Conservation (phyloP, 2,329 filamentous ascomycete species). For the Clarireedia paspali region DNA sequence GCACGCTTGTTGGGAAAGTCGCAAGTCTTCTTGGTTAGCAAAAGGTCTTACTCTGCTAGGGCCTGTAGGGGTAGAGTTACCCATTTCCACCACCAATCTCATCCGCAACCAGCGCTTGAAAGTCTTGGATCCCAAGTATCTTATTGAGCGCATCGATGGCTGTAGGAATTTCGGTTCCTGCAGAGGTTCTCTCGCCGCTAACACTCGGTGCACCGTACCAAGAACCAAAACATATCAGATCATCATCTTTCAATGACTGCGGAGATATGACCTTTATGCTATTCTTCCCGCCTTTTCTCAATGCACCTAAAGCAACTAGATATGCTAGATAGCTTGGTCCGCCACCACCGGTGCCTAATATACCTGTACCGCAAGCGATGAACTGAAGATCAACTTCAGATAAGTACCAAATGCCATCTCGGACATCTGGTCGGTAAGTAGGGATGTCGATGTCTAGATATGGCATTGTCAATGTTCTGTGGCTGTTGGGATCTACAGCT, state of each 20-base stretch:
- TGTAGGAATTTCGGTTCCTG: constrained; percentile 39
- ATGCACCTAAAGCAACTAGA: constrained; percentile 42
- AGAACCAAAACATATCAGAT: constrained; percentile 47
- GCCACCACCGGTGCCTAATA: constrained; percentile 52
- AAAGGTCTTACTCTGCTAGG: no score
- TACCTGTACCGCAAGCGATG: constrained; percentile 50
- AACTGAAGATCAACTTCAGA: constrained; percentile 47
- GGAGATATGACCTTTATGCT: constrained; percentile 44
- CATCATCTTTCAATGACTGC: constrained; percentile 41
- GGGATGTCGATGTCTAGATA: constrained; percentile 29
- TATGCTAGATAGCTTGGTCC: constrained; percentile 45
- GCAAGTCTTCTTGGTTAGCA: constrained; percentile 45
- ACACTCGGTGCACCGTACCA: constrained; percentile 54
- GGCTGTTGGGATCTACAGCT: constrained; percentile 10
- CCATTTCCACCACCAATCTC: constrained; percentile 61
- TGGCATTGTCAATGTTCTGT: constrained; percentile 9
- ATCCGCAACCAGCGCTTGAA: constrained; percentile 48
- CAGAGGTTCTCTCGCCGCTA: background rate
- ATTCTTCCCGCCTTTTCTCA: constrained; percentile 37
- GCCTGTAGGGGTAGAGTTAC: constrained; percentile 28
- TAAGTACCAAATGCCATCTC: constrained; percentile 44
- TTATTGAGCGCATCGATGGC: constrained; percentile 39
- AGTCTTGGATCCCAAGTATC: constrained; percentile 38
- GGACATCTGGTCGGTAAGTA: constrained; percentile 40
- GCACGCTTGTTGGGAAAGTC: constrained; percentile 40